phyloP scores from a whole-genome alignment of 2,329 filamentous ascomycete species.

The Fusarium anthophilum region DNA sequence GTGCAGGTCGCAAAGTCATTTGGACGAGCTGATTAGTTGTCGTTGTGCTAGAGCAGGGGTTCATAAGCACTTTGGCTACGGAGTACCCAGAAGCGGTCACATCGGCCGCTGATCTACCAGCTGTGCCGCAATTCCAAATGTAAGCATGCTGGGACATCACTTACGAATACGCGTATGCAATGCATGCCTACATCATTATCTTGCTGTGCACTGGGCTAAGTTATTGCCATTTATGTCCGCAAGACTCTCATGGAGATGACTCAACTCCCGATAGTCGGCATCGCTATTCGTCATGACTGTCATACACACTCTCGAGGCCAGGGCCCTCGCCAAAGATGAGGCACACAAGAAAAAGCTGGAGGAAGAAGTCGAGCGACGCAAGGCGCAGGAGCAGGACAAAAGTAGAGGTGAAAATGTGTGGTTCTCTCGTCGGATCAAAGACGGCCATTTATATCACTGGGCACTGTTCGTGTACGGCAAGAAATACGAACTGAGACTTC shows the following conservation, averaged over 20 bases:
- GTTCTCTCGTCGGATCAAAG: neutral
- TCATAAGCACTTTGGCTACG: rapidly evolving
- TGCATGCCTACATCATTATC: neutral
- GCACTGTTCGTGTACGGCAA: neutral
- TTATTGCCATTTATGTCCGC: too few relatives aligned
- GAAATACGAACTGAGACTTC: neutral
- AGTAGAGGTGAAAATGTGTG: neutral
- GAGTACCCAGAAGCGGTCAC: neutral
- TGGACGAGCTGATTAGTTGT: rapidly evolving
- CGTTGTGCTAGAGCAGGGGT: rapidly evolving
- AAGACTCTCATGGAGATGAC: rapidly evolving
- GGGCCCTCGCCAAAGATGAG: neutral
- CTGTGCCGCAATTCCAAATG: neutral
- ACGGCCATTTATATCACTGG: neutral
- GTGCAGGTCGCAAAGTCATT: neutral
- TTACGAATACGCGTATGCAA: neutral
- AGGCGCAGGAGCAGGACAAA: neutral
- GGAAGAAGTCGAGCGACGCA: neutral
- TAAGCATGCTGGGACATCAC: neutral
- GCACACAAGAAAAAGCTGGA: rapidly evolving
- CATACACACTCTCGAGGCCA: neutral
- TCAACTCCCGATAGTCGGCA: rapidly evolving
- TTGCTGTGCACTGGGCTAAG: too few relatives aligned
- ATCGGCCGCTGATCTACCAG: neutral
- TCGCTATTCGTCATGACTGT: neutral